Conservation (phyloP, 352 stramenopile species). For the Globisporangium spinosum region DNA sequence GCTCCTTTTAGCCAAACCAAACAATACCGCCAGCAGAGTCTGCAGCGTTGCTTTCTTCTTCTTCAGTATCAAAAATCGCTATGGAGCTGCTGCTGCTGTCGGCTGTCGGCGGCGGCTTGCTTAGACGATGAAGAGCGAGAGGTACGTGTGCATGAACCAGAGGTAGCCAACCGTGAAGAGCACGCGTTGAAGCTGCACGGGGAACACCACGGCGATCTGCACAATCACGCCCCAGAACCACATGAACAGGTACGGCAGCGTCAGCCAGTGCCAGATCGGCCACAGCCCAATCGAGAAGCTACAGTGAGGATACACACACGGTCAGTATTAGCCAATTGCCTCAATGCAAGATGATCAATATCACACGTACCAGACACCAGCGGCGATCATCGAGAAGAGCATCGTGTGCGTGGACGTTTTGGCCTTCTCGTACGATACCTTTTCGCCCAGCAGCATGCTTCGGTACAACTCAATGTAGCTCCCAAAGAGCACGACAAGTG, state of each 20-base stretch:
- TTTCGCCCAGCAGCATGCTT: slow-evolving; percentile 48
- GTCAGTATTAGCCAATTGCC: neutral
- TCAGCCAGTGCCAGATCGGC: slow-evolving; percentile 74
- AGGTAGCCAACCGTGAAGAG: slow-evolving; percentile 56
- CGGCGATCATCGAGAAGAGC: slow-evolving; percentile 51
- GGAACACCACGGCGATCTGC: slow-evolving; percentile 61
- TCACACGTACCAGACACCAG: slow-evolving; percentile 43
- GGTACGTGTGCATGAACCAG: slow-evolving; percentile 77
- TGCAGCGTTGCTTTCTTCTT: neutral
- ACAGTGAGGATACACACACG: neutral
- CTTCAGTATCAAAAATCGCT: neutral
- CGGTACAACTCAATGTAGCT: slow-evolving; percentile 77
- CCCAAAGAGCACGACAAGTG: slow-evolving; percentile 52
- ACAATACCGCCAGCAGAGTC: too few relatives aligned
- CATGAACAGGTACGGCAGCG: slow-evolving; percentile 77
- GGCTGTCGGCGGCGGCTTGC: neutral
- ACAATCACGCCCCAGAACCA: slow-evolving; percentile 79
- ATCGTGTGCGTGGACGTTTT: slow-evolving; percentile 69
- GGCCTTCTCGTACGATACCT: slow-evolving; percentile 55
- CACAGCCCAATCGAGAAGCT: slow-evolving; percentile 74
- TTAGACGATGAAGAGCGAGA: slow-evolving; percentile 39
- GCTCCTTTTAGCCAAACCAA: too few relatives aligned
- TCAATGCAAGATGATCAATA: neutral
- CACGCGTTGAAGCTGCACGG: slow-evolving; percentile 52
- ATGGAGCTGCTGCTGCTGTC: neutral